Conservation (phyloP, 2,329 filamentous ascomycete genomes). For the Dothideomycetidae sp. region DNA sequence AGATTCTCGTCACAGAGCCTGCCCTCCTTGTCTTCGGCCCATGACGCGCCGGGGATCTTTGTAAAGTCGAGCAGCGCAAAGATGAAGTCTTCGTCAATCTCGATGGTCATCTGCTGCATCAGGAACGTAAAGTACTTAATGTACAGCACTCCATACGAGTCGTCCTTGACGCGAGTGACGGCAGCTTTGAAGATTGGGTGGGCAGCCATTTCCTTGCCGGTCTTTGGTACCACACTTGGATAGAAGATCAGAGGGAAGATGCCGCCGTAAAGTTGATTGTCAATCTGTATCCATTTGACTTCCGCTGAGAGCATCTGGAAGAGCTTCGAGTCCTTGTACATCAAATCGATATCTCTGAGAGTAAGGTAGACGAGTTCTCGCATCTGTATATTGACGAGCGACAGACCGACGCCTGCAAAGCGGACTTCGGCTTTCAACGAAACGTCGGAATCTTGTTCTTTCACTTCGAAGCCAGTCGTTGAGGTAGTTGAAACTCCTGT, state of each 20-base stretch:
- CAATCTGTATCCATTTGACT: constrained; percentile 97
- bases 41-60: constrained; percentile 80
- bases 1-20: constrained; percentile 79
- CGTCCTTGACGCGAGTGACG: constrained; percentile 90
- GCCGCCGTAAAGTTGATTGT: constrained; percentile 95
- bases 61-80: constrained; percentile 91
- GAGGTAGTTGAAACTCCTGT: constrained; percentile 42
- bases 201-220: constrained; percentile 86
- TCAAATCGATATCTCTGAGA: constrained; percentile 76
- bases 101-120: constrained; percentile 93
- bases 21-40: constrained; percentile 70
- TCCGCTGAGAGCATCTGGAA: constrained; percentile 85
- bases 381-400: constrained; percentile 80
- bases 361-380: constrained; percentile 90
- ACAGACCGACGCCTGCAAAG: constrained; percentile 81
- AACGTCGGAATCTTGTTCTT: constrained; percentile 73
- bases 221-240: constrained; percentile 94
- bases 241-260: constrained; percentile 97
- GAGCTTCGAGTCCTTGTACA: constrained; percentile 81
- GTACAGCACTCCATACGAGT: constrained; percentile 93
- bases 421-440: constrained; percentile 82
- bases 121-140: constrained; percentile 95
- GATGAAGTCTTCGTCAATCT: constrained; percentile 96
- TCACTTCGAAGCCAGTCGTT: constrained; percentile 76
- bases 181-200: constrained; percentile 89